These are phyloP conservation scores for Plasmodium yoelii DNA, from an alignment of 169 alveolate genomes.

Conservation along the genomic window DNA sequence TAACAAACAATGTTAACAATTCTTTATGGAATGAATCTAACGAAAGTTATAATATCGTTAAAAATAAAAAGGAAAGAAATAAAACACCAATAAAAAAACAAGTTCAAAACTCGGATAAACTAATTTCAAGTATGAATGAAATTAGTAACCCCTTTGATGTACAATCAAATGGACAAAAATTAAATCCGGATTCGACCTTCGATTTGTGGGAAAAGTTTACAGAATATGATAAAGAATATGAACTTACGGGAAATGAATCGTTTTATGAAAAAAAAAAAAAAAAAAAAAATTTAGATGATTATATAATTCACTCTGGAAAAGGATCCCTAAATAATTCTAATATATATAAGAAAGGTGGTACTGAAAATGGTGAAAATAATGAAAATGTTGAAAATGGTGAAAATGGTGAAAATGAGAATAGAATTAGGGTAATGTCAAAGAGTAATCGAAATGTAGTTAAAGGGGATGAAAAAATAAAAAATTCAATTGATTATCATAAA, in stretches of 20 bases:
- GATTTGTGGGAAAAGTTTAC: slow-evolving; percentile 48
- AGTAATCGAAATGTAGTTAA: background rate
- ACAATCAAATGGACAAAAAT: background rate
- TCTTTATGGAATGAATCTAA: slow-evolving; percentile 16
- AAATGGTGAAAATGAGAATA: background rate
- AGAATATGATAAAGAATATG: background rate
- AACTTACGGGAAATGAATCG: background rate
- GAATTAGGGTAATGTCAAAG: background rate
- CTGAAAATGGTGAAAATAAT: too few species aligned
- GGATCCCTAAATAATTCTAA: background rate
- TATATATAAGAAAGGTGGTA: background rate
- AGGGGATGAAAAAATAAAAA: background rate
- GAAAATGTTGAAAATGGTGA: background rate
- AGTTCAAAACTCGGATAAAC: background rate
- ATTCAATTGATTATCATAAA: too few species aligned
- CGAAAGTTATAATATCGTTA: background rate
- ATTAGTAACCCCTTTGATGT: background rate
- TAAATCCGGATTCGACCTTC: slow-evolving; percentile 4
- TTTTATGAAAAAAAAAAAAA: slow-evolving; percentile 9
- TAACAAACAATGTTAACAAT: slow-evolving; percentile 3
- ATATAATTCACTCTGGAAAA: too few species aligned
- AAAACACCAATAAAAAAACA: background rate
- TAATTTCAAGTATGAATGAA: background rate
- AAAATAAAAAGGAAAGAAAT: background rate
- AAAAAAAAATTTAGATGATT: background rate